These are phyloP conservation scores for Leccinum obscurum DNA, from an alignment of 768 basidiomycete species.

Conservation along the genomic window DNA sequence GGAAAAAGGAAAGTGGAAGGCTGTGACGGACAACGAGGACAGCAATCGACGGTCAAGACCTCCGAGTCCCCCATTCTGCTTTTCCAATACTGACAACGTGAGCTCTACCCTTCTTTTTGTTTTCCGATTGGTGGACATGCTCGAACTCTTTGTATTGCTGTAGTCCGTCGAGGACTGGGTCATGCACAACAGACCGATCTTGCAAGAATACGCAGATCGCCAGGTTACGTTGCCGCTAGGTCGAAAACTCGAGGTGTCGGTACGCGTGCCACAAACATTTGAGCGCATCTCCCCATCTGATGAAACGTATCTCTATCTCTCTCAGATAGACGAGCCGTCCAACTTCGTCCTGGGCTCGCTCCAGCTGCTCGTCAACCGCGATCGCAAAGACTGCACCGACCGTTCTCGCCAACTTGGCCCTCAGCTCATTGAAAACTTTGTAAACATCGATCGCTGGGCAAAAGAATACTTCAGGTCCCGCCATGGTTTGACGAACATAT, in stretches of 20 bases:
- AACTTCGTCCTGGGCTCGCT: constrained; percentile 26
- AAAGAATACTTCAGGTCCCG: constrained; percentile 29
- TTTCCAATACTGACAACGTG: constrained; percentile 2
- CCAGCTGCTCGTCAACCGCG: constrained; percentile 32
- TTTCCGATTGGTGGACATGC: neutral
- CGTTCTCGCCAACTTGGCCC: constrained; percentile 26
- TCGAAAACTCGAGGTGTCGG: constrained; percentile 25
- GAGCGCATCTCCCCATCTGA: constrained; percentile 3
- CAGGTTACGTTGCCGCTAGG: constrained; percentile 29
- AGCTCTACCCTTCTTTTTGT: neutral
- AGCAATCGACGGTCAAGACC: neutral
- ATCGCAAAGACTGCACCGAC: constrained; percentile 11
- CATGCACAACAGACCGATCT: constrained; percentile 20
- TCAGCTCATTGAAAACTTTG: constrained; percentile 33
- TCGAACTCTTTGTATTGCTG: neutral
- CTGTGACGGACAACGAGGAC: neutral
- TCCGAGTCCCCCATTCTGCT: constrained; percentile 3
- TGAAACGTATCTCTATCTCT: neutral
- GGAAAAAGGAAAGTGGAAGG: constrained; percentile 20
- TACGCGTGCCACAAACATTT: constrained; percentile 2
- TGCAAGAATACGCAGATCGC: constrained; percentile 31
- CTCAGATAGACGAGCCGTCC: constrained; percentile 27
- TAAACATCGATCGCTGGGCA: constrained; percentile 27
- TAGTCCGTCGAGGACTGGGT: constrained; percentile 27
- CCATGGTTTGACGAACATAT: constrained; percentile 14